Evolutionary conservation across 2,329 filamentous ascomycete genomes (phyloP).

Genomic region (Neodidymelliopsis sp.): DNA sequence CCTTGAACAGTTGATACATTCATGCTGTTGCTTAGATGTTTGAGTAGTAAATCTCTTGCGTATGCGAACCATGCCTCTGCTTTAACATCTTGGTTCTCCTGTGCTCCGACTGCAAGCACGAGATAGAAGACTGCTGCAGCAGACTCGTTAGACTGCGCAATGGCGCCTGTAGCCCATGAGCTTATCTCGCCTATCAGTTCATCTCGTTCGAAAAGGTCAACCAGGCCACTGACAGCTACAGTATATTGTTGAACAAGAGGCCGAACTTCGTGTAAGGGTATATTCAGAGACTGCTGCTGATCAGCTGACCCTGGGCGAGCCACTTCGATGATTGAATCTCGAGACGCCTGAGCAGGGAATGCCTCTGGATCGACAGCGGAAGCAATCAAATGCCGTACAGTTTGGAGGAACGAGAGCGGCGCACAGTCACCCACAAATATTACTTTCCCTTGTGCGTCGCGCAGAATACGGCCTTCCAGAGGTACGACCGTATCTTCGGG

Average conservation of each 20-base stretch:
- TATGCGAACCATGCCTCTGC: slow-evolving; percentile 59
- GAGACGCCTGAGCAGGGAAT: slow-evolving; percentile 30
- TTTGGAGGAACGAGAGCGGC: slow-evolving; percentile 61
- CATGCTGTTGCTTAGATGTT: slow-evolving; percentile 58
- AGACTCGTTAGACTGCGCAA: slow-evolving; percentile 47
- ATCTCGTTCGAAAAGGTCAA: slow-evolving; percentile 57
- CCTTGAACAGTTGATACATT: slow-evolving; percentile 61
- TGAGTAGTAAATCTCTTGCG: slow-evolving; percentile 55
- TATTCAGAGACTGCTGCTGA: slow-evolving; percentile 24
- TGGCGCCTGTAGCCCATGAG: slow-evolving; percentile 31
- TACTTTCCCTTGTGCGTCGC: slow-evolving; percentile 61
- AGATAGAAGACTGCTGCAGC: slow-evolving; percentile 60
- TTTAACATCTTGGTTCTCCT: slow-evolving; percentile 51
- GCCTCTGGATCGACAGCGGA: slow-evolving; percentile 40
- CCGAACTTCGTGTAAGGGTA: slow-evolving; percentile 45
- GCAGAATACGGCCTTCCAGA: slow-evolving; percentile 56
- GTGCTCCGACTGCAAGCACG: slow-evolving; percentile 59
- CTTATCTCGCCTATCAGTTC: slow-evolving; percentile 40
- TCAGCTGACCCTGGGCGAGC: slow-evolving; percentile 30
- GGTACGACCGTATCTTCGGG: slow-evolving; percentile 53
- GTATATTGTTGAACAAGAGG: slow-evolving; percentile 50
- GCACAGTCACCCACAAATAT: slow-evolving; percentile 64
- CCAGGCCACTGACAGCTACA: slow-evolving; percentile 56
- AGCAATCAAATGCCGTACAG: slow-evolving; percentile 59
- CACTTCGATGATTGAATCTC: slow-evolving; percentile 45